These are phyloP conservation scores for Capronia coronata DNA, from an alignment of 2,329 filamentous ascomycete genomes.

Conservation along the genomic window DNA sequence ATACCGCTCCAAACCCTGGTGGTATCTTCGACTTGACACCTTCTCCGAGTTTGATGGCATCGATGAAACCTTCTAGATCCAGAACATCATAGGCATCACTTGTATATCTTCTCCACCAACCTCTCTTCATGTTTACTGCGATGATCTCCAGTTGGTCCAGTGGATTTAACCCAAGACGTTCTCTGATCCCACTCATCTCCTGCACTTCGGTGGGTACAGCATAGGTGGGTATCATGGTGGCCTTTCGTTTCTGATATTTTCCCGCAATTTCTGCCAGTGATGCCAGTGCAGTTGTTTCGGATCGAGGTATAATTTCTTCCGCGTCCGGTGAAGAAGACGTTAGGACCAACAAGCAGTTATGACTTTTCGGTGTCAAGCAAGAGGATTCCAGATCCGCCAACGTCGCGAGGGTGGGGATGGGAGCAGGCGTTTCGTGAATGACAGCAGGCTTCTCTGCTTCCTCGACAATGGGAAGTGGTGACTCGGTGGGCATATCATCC, in stretches of 20 bases:
- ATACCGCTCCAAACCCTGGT: slow-evolving; percentile 48
- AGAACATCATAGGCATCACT: slow-evolving; percentile 51
- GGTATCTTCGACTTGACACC: slow-evolving; percentile 71
- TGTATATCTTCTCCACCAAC: slow-evolving; percentile 73
- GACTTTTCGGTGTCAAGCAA: slow-evolving; percentile 69
- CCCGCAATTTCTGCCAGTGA: slow-evolving; percentile 67
- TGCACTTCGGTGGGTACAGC: slow-evolving; percentile 60
- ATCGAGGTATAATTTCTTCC: slow-evolving; percentile 41
- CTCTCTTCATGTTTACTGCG: slow-evolving; percentile 74
- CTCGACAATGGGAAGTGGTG: slow-evolving; percentile 46
- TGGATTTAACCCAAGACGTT: slow-evolving; percentile 55
- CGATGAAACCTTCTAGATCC: slow-evolving; percentile 76
- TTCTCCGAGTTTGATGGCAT: slow-evolving; percentile 84
- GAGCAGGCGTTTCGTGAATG: slow-evolving; percentile 52
- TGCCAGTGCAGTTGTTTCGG: slow-evolving; percentile 49
- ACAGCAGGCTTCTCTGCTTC: slow-evolving; percentile 40
- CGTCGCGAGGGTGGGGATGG: slow-evolving; percentile 60
- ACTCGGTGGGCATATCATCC: slow-evolving; percentile 47
- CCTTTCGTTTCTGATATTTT: slow-evolving; percentile 62
- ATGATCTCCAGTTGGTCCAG: slow-evolving; percentile 61
- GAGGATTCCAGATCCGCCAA: slow-evolving; percentile 58
- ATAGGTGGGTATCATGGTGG: slow-evolving; percentile 76
- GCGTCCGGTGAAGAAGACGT: slow-evolving; percentile 51
- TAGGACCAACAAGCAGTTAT: slow-evolving; percentile 75
- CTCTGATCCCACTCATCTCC: slow-evolving; percentile 50